Evolutionary conservation across 2,329 filamentous ascomycete genomes (phyloP).

Genomic region (Alternaria ventricosa): DNA sequence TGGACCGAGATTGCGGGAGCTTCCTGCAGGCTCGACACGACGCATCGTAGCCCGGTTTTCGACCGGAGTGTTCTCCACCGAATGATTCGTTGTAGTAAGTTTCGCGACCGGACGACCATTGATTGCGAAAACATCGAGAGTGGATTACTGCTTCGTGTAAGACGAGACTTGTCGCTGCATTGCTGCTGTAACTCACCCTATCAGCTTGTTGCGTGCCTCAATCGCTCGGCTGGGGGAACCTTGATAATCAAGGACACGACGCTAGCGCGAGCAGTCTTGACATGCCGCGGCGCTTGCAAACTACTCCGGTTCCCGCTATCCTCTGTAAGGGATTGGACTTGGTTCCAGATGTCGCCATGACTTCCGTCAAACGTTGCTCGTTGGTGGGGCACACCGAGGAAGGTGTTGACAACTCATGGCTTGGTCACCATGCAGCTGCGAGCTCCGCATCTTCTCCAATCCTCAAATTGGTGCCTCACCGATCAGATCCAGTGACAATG

Average conservation of each 20-base stretch:
- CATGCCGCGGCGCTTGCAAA: not conserved
- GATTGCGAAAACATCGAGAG: not conserved
- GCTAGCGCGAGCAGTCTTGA: not conserved
- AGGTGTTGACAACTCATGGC: not conserved
- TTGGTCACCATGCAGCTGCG: not conserved
- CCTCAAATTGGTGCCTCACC: not conserved
- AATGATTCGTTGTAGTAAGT: not conserved
- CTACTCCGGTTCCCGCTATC: not conserved
- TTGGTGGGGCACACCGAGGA: not conserved
- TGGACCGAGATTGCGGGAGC: conserved; percentile 1
- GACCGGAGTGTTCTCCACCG: not conserved
- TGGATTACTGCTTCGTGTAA: not conserved
- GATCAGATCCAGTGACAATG: not conserved
- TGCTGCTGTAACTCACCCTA: not conserved
- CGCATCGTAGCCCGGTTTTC: not conserved
- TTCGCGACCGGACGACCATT: not conserved
- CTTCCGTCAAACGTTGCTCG: not conserved
- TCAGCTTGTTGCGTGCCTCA: not conserved
- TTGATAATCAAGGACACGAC: not conserved
- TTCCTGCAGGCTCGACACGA: not conserved
- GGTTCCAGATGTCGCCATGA: not conserved
- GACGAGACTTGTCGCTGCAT: not conserved
- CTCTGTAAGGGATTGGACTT: not conserved
- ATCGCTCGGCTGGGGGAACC: not conserved
- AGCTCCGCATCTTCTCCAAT: not conserved